A percentile compares a stretch with the other conserved stretches of the same genome.
Evolutionary conservation across 1,139 yeast species (phyloP).

Genomic region (Sugiyamaella sp.): DNA sequence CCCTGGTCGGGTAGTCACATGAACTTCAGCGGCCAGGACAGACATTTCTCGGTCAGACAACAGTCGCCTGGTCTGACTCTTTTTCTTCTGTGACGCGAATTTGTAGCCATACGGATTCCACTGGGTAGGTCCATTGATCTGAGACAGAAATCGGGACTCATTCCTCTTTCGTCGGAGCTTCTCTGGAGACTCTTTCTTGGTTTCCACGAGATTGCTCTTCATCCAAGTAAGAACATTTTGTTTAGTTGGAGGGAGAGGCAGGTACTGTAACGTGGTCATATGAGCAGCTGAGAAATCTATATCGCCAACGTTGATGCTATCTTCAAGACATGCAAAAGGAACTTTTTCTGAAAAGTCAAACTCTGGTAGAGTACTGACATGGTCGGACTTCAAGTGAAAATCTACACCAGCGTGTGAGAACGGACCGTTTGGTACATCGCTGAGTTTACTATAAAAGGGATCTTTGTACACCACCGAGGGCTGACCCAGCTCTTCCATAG

Average conservation of each 20-base stretch:
- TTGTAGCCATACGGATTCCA: slow-evolving; percentile 25
- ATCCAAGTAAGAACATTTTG: slow-evolving; percentile 36
- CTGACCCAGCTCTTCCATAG: slow-evolving; percentile 51
- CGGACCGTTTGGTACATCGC: slow-evolving; percentile 58
- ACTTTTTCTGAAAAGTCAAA: slow-evolving; percentile 29
- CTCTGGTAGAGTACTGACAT: slow-evolving; percentile 31
- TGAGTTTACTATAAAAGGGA: slow-evolving; percentile 61
- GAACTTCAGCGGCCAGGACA: slow-evolving; percentile 66
- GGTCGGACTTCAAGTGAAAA: slow-evolving; percentile 47
- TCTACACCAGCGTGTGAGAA: slow-evolving; percentile 68
- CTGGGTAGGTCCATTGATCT: slow-evolving; percentile 29
- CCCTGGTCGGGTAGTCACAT: slow-evolving; percentile 55
- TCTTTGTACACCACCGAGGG: slow-evolving; percentile 59
- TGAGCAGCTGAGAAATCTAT: too few species aligned
- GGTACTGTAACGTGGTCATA: slow-evolving; percentile 18
- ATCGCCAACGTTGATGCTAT: neutral
- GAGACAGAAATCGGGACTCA: slow-evolving; percentile 22
- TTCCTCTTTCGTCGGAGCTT: neutral
- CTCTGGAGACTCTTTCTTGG: neutral
- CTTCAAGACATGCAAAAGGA: slow-evolving; percentile 5
- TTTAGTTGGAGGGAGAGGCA: slow-evolving; percentile 47
- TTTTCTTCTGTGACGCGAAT: slow-evolving; percentile 28
- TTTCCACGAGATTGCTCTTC: neutral
- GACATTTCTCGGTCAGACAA: slow-evolving; percentile 45
- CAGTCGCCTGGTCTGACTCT: slow-evolving; percentile 14